These are phyloP conservation scores for Tricholoma terreum DNA, from an alignment of 768 basidiomycete species.

Conservation along the genomic window DNA sequence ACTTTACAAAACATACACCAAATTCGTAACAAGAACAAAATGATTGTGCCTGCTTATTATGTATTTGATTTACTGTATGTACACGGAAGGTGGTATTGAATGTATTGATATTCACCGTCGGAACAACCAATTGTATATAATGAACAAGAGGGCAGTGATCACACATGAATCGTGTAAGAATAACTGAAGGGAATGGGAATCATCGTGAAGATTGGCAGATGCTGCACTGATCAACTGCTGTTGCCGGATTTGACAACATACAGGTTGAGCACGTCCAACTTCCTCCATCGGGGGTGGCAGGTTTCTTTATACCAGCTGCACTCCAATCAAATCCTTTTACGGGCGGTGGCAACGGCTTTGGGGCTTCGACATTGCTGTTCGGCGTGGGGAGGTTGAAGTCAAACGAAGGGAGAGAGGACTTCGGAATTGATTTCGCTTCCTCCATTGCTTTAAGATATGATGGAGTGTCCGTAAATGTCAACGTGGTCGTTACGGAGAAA, in stretches of 20 bases:
- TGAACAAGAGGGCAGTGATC: not conserved
- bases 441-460: constrained; percentile 28
- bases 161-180: not conserved
- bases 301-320: constrained; percentile 55
- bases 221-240: constrained; percentile 41
- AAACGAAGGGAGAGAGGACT: constrained; percentile 45
- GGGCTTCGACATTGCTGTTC: not conserved
- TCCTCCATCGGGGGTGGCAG: constrained; percentile 25
- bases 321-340: constrained; percentile 55
- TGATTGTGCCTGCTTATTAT: too few species aligned
- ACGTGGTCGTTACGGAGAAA: constrained; percentile 28
- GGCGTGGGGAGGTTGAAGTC: constrained; percentile 24
- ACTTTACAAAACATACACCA: constrained; percentile 57
- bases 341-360: constrained; percentile 13
- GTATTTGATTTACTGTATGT: not conserved
- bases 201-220: constrained; percentile 43
- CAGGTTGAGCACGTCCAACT: constrained; percentile 63
- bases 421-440: constrained; percentile 37
- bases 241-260: constrained; percentile 44
- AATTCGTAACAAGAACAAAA: constrained; percentile 24
- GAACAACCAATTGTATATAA: not conserved
- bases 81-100: too few species aligned
- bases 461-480: constrained; percentile 16
- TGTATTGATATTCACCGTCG: not conserved
- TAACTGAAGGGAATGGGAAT: not conserved